Evolutionary conservation across 805 yeast species (phyloP).

Genomic region (Cyberlindnera samutprakarnensis): DNA sequence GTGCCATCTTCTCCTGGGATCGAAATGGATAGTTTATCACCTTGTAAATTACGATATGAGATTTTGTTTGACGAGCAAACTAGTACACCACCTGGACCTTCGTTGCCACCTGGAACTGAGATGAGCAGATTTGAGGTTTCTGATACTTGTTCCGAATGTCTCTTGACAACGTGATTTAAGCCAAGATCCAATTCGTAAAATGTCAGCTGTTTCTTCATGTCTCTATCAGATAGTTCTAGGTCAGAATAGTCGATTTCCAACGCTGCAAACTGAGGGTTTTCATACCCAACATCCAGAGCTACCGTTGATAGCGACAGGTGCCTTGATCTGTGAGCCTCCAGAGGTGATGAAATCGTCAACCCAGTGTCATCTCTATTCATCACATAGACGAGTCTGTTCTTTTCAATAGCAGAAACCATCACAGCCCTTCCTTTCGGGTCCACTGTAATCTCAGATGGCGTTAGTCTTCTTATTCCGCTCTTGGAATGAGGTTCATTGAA

Average conservation of each 20-base stretch:
- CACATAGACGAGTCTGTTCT: conserved; percentile 62
- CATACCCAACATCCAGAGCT: conserved; percentile 69
- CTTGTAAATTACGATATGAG: conserved; percentile 39
- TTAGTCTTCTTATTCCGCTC: conserved; percentile 63
- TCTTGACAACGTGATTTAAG: conserved; percentile 62
- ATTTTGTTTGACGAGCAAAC: conserved; percentile 53
- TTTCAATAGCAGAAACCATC: conserved; percentile 66
- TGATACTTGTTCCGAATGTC: conserved; percentile 33
- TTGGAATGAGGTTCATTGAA: conserved; percentile 64
- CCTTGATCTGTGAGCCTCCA: conserved; percentile 53
- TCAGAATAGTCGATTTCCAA: conserved; percentile 55
- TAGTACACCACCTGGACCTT: conserved; percentile 64
- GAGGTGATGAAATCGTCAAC: conserved; percentile 58
- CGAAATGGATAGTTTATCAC: conserved; percentile 34
- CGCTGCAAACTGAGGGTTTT: conserved; percentile 80
- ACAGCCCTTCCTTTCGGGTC: conserved; percentile 71
- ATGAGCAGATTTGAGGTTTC: conserved; percentile 43
- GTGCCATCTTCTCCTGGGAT: conserved; percentile 39
- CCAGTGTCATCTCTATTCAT: conserved; percentile 43
- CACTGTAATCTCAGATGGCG: conserved; percentile 68
- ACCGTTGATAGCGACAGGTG: conserved; percentile 44
- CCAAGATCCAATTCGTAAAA: conserved; percentile 86
- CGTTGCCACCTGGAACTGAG: conserved; percentile 66
- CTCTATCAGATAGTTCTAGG: conserved; percentile 16
- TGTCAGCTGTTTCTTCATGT: conserved; percentile 34